These are phyloP conservation scores for Kwoniella dejecticola DNA, from an alignment of 768 basidiomycete species.

Conservation along the genomic window DNA sequence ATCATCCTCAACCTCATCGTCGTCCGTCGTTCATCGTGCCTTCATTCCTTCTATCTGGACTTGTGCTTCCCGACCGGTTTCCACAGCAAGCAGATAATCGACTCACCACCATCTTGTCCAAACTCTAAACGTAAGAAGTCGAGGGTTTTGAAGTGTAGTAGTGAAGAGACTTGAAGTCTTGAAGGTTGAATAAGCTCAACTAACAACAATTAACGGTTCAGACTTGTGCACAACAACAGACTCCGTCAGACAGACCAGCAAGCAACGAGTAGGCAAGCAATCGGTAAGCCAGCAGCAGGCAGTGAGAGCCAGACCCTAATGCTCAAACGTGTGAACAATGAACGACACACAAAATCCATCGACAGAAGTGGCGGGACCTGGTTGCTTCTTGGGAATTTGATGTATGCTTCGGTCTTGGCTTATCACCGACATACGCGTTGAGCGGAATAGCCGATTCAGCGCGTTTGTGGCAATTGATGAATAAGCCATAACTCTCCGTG, in stretches of 20 bases:
- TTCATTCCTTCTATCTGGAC: background rate
- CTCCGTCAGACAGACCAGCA: no score
- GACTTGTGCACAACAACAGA: background rate
- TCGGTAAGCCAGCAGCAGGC: background rate
- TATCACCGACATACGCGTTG: background rate
- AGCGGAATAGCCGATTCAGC: background rate
- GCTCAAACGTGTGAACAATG: constrained; percentile 6
- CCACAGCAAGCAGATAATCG: background rate
- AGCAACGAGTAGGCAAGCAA: no score
- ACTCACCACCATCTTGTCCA: constrained; percentile 42
- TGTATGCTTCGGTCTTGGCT: background rate
- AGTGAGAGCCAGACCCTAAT: background rate
- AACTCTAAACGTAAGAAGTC: constrained; percentile 25
- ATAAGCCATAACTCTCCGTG: background rate
- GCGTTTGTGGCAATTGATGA: background rate
- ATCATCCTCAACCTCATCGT: no score
- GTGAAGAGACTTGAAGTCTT: constrained; percentile 22
- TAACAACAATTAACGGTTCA: background rate
- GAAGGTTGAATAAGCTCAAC: constrained; percentile 18
- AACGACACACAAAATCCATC: no score
- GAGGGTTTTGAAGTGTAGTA: constrained; percentile 11
- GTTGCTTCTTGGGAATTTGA: background rate
- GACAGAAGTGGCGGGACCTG: background rate
- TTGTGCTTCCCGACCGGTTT: background rate
- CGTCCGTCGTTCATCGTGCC: no score